Evolutionary conservation across 768 basidiomycete species (phyloP), one percentile per base, ranked within the genome.

Genomic region (Hydnomerulius pinastri): DNA sequence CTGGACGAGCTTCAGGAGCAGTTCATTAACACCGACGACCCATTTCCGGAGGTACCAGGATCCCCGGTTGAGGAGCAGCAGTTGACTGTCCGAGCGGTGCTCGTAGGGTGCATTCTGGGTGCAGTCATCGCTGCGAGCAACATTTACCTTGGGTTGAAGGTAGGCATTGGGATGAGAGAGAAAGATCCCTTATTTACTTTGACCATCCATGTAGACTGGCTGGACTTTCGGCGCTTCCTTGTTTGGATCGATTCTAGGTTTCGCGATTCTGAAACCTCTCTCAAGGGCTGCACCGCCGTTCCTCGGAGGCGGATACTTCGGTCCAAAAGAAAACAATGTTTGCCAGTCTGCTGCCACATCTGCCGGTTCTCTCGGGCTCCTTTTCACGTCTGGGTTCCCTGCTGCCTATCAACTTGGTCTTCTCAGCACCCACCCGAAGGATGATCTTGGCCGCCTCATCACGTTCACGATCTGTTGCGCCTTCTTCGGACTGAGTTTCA

Each of bases 401-500:
- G 82, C 82, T 5, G 78, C 84, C 66, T 83, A 82, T 54, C 77
- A 78, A 21, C 74, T 84, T 6, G 55, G 73, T 17, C 73, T 83
- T 7, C 65, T 83, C 20, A 72, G 74, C 12, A 61, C 62, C 8
- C 52, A 69, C 6, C 82, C 83, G 4, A 48, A 72, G 37, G 54
- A 79, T 24, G 83, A 86, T 49, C 70, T 80, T 40, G 83, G 81
- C 3, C 76, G 72, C 41, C 68, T 85, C 15, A 79, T 84, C 53
- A 77, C 80, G 1, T 71, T 85, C 33, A 79, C 79, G 6, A 64
- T 74, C 11, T 77, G 74, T 52, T 73, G 77, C 41, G 78, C 77
- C 32, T 81, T 83, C 71, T 84, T 81, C 54, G 82, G 81, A 39
- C 76, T 84, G 8, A 82, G 84, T 65, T 86, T 87, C 78, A 71